Percentiles rank a stretch among this genome's conserved stretches.
Conservation (phyloP, 148 eudicot species). For the Spergularia marina region DNA sequence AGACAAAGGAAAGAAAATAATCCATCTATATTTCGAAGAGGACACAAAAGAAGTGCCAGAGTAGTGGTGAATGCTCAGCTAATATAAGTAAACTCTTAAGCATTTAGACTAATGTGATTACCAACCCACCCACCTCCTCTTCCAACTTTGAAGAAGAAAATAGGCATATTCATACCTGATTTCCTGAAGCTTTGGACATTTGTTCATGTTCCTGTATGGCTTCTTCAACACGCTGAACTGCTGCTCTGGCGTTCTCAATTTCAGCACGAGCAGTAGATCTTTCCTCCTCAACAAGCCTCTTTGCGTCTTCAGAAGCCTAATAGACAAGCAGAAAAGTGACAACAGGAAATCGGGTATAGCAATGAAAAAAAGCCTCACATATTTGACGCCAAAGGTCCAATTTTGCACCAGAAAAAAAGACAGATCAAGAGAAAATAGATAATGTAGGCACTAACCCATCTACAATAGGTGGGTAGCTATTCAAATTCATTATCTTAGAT, state of each 20-base stretch:
- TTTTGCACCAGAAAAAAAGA: neutral
- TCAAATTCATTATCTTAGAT: neutral
- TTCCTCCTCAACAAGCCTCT: slow-evolving; percentile 95
- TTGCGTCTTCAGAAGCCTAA: slow-evolving; percentile 99
- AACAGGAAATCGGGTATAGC: neutral
- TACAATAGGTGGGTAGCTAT: too few species aligned
- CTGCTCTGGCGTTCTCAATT: slow-evolving; percentile 92
- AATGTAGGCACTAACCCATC: too few species aligned
- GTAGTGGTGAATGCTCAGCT: neutral
- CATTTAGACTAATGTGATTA: too few species aligned
- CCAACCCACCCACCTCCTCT: too few species aligned
- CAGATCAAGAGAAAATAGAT: neutral
- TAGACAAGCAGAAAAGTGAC: slow-evolving; percentile 7
- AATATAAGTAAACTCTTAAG: too few species aligned
- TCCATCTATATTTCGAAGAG: too few species aligned
- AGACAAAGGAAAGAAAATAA: too few species aligned
- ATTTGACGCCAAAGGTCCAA: neutral
- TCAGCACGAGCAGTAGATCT: slow-evolving; percentile 89
- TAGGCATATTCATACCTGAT: slow-evolving; percentile 53
- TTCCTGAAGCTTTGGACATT: slow-evolving; percentile 79
- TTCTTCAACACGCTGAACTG: slow-evolving; percentile 97
- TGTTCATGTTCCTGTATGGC: slow-evolving; percentile 93
- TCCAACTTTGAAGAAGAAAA: neutral
- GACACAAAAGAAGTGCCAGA: too few species aligned
- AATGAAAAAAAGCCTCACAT: neutral